Conservation (phyloP, 2,329 filamentous ascomycete species). For the Aurifilum marmelostoma region DNA sequence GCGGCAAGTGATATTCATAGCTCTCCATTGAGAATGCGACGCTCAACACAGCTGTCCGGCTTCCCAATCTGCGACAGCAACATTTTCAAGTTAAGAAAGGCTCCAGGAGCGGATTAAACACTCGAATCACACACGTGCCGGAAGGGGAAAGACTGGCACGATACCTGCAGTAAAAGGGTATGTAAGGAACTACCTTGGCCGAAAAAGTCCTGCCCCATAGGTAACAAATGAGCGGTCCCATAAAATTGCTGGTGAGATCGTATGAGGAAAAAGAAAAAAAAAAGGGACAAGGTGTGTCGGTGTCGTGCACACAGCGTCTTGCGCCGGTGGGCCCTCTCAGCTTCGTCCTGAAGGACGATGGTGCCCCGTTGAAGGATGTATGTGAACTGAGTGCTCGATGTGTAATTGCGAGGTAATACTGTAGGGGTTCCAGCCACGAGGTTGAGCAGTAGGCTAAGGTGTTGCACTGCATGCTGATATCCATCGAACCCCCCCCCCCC, state of each 20-base stretch:
- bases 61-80: background rate
- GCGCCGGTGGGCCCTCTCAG: background rate
- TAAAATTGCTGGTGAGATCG: too few relatives aligned
- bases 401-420: background rate
- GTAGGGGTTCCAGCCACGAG: background rate
- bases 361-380: background rate
- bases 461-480: conserved; percentile 7
- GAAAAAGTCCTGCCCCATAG: too few relatives aligned
- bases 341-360: background rate
- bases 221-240: too few relatives aligned
- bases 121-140: background rate
- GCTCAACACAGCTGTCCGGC: background rate
- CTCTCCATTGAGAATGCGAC: background rate
- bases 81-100: background rate
- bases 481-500: background rate
- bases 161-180: background rate
- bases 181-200: background rate
- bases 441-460: background rate
- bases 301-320: background rate
- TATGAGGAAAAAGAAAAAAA: too few relatives aligned
- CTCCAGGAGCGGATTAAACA: background rate
- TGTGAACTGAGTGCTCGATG: background rate
- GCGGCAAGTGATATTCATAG: background rate
- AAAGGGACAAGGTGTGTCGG: too few relatives aligned
- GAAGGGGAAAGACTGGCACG: background rate